Evolutionary conservation across 2,329 filamentous ascomycete species (phyloP), one percentile per base, ranked within the genome.

Genomic region (Alternaria arbusti): DNA sequence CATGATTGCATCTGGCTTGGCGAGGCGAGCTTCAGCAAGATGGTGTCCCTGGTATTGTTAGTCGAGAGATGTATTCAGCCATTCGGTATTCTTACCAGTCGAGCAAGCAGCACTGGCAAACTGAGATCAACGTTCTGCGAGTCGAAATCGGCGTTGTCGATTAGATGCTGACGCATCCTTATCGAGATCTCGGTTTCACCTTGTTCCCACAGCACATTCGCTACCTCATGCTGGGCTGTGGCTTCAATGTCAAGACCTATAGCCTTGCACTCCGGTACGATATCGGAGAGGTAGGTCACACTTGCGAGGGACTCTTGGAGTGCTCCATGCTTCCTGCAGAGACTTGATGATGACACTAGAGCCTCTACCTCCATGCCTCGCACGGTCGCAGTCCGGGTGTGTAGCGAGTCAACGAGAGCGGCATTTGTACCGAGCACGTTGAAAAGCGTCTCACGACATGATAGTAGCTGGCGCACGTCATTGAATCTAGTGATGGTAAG

Each of bases 171-270:
- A 20, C 98, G 87, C 86, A 98, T 94, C 40, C 90, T 87, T 63
- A 99, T 97, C 0, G 96, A 97, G 0, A 92, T 89, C 20, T 90
- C 88, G 83, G 93, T 92, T 79, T 99, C 95, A 12, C 94, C 94
- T 76, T 97, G 91, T 66, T 96, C 93, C 95, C 96, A 99, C 1
- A 99, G 83, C 7, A 96, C 93, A 73, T 91, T 93, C 11, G 96
- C 94, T 8, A 92, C 88, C 78, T 98, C 96, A 57, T 95, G 87
- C 67, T 90, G 89, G 43, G 94, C 88, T 12, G 90, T 90, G 12
- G 90, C 91, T 74, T 94, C 91, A 47, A 97, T 88, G 61, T 89
- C 87, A 3, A 98, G 81, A 0, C 91, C 92, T n/a, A 93, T 80
- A 0, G 87, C 84, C 63, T 86, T 85, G 75, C 92, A 96, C 4